These are phyloP conservation scores for Tuber melanosporum DNA, from an alignment of 495 filamentous ascomycete species.

Conservation along the genomic window DNA sequence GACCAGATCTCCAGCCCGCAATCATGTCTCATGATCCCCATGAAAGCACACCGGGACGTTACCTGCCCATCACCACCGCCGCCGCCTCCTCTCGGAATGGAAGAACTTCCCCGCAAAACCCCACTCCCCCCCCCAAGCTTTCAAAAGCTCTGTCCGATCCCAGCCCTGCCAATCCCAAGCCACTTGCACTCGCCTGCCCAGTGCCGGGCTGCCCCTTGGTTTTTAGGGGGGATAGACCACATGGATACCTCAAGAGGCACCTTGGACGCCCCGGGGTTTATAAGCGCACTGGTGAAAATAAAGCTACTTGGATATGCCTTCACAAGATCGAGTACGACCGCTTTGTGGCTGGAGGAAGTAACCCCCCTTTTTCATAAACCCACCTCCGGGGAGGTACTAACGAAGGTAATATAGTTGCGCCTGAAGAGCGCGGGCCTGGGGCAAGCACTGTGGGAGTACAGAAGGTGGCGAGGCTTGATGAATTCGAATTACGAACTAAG, in stretches of 20 bases:
- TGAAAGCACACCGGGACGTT: neutral
- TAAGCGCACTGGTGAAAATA: too few relatives aligned
- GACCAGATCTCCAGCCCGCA: too few relatives aligned
- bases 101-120: neutral
- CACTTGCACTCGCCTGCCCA: neutral
- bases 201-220: neutral
- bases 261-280: neutral
- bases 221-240: too few relatives aligned
- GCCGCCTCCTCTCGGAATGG: too few relatives aligned
- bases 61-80: neutral
- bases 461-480: neutral
- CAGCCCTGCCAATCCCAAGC: neutral
- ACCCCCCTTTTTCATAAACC: neutral
- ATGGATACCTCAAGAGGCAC: neutral
- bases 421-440: neutral
- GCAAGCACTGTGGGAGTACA: neutral
- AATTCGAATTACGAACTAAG: neutral
- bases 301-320: too few relatives aligned
- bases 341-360: too few relatives aligned
- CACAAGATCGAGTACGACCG: too few relatives aligned
- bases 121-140: neutral
- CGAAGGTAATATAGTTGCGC: neutral
- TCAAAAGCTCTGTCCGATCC: neutral
- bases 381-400: neutral
- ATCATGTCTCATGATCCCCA: neutral